These are phyloP conservation scores for Chaetomium strumarium DNA, from an alignment of 2,329 filamentous ascomycete genomes.

Conservation along the genomic window DNA sequence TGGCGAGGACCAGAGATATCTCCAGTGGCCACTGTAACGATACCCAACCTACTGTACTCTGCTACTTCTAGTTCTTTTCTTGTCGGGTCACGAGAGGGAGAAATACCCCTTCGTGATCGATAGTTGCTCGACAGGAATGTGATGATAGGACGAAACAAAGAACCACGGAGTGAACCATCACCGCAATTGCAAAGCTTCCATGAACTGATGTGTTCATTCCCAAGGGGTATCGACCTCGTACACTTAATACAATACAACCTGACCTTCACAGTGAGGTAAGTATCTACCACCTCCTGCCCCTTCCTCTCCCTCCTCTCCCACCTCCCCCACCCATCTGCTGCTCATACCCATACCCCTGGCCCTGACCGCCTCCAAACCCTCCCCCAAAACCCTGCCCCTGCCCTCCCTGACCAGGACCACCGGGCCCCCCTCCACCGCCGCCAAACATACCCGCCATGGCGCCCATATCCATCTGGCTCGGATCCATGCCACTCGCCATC, in stretches of 20 bases:
- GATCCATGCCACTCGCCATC: slow-evolving; percentile 58
- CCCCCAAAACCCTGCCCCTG: slow-evolving; percentile 47
- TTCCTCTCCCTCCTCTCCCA: slow-evolving; percentile 31
- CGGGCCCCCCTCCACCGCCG: slow-evolving; percentile 35
- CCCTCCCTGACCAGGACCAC: slow-evolving; percentile 37
- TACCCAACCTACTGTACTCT: not conserved
- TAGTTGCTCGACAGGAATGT: too few species aligned
- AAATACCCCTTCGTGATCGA: too few species aligned
- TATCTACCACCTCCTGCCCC: slow-evolving; percentile 17
- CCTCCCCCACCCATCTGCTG: slow-evolving; percentile 41
- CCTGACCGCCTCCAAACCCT: slow-evolving; percentile 48
- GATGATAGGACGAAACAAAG: too few species aligned
- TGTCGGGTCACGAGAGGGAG: too few species aligned
- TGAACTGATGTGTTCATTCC: not conserved
- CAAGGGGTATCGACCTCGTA: slow-evolving; percentile 1
- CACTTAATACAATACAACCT: not conserved
- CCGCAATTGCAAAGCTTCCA: too few species aligned
- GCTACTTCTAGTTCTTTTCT: not conserved
- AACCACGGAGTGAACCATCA: not conserved
- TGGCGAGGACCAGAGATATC: too few species aligned
- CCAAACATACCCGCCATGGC: slow-evolving; percentile 56
- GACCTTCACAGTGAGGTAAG: not conserved
- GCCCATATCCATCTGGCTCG: slow-evolving; percentile 58
- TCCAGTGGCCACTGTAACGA: not conserved
- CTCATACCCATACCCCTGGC: slow-evolving; percentile 37